These are phyloP conservation scores for Taphrina betulina DNA, from an alignment of 1,139 yeast species.

Conservation along the genomic window DNA sequence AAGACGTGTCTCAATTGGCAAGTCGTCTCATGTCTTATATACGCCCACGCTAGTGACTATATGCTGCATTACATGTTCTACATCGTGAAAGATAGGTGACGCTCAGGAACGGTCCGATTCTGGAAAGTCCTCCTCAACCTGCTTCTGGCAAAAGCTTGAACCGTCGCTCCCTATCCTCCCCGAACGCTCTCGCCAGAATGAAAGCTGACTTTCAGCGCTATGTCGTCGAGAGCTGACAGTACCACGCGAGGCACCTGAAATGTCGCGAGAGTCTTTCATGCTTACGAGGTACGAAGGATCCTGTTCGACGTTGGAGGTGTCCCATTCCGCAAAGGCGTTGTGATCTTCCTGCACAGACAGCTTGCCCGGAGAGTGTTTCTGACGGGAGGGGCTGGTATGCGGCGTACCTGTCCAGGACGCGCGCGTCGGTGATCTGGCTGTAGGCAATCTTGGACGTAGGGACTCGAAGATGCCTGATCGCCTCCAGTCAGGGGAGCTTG, in stretches of 20 bases:
- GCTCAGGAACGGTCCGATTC: too few species aligned
- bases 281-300: constrained; percentile 26
- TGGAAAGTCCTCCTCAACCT: too few species aligned
- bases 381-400: not conserved
- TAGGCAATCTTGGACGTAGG: constrained; percentile 16
- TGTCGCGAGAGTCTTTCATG: constrained; percentile 24
- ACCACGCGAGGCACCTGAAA: constrained; percentile 26
- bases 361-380: not conserved
- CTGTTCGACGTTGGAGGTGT: constrained; percentile 20
- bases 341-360: constrained; percentile 9
- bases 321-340: constrained; percentile 28
- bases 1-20: too few species aligned
- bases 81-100: too few species aligned
- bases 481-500: constrained; percentile 15
- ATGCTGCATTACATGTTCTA: too few species aligned
- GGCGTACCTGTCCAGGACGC: constrained; percentile 24
- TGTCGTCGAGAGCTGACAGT: too few species aligned
- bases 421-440: constrained; percentile 7
- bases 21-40: too few species aligned
- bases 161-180: too few species aligned
- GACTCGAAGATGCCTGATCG: constrained; percentile 17
- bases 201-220: too few species aligned
- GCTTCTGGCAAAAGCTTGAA: too few species aligned
- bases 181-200: too few species aligned
- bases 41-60: too few species aligned